A percentile compares a stretch with the other conserved stretches of the same genome.
phyloP scores from a whole-genome alignment of 1,139 yeast species.

The Sugiyamaella novakii region DNA sequence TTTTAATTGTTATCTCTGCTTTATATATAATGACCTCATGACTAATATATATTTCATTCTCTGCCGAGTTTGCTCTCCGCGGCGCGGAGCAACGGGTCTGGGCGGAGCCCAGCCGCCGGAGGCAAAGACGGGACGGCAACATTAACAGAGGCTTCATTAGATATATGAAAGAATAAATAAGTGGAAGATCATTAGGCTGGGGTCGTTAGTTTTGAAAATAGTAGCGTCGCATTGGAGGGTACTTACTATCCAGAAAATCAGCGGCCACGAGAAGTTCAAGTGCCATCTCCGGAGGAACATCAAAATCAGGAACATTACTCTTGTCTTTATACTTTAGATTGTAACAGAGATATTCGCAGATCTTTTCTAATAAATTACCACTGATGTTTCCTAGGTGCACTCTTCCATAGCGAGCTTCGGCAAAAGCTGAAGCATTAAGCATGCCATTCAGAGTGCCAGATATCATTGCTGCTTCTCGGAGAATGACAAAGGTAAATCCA shows the following conservation, averaged over 20 bases:
- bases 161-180: no score
- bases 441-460: slow-evolving; percentile 79
- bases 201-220: no score
- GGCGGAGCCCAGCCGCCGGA: background rate
- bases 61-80: no score
- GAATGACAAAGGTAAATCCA: slow-evolving; percentile 62
- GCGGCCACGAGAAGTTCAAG: slow-evolving; percentile 89
- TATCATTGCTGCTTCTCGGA: slow-evolving; percentile 77
- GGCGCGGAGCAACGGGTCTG: no score
- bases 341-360: slow-evolving; percentile 84
- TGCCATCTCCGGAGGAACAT: slow-evolving; percentile 92
- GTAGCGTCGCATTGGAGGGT: background rate
- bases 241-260: slow-evolving; percentile 66
- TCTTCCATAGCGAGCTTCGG: slow-evolving; percentile 54
- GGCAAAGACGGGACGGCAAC: no score
- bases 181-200: no score
- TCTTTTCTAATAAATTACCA: slow-evolving; percentile 71
- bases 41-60: background rate
- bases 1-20: slow-evolving; percentile 27
- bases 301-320: slow-evolving; percentile 76
- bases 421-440: slow-evolving; percentile 53
- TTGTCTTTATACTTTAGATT: slow-evolving; percentile 67
- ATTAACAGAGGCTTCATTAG: no score
- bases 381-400: slow-evolving; percentile 63
- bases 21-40: slow-evolving; percentile 12